Conservation (phyloP, 2,329 filamentous ascomycete genomes). For the Tolypocladium paradoxum region DNA sequence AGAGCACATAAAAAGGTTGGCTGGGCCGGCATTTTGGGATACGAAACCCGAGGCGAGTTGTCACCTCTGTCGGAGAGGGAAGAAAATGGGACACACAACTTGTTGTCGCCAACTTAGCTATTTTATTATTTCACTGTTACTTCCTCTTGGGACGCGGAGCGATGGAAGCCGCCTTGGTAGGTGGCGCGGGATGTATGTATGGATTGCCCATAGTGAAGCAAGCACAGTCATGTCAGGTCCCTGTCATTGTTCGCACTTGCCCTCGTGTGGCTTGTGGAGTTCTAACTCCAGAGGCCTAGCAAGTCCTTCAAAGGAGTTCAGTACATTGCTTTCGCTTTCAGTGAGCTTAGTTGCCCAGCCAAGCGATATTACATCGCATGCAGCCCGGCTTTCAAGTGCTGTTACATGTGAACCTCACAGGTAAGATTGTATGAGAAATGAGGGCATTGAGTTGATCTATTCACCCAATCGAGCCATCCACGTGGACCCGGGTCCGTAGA, state of each 20-base stretch:
- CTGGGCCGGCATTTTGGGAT: constrained; percentile 2
- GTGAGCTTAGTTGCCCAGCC: neutral
- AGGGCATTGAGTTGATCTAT: too few relatives aligned
- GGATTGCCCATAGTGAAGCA: constrained; percentile 18
- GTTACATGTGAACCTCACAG: too few relatives aligned
- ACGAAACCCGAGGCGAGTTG: neutral
- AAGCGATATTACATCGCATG: neutral
- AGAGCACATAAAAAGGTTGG: neutral
- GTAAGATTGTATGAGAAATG: too few relatives aligned
- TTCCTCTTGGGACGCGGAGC: constrained; percentile 10
- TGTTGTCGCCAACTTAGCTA: constrained; percentile 6
- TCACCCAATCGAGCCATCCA: too few relatives aligned
- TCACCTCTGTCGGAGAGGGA: neutral
- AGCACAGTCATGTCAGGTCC: constrained; percentile 11
- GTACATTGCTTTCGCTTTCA: neutral
- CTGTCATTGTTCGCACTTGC: neutral
- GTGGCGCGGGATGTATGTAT: constrained; percentile 17
- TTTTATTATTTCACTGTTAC: constrained; percentile 16
- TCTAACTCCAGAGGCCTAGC: neutral
- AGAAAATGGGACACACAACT: neutral
- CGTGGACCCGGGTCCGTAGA: too few relatives aligned
- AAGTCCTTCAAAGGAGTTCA: neutral
- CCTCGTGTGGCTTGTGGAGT: neutral
- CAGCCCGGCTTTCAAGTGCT: too few relatives aligned
- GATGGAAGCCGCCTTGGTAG: constrained; percentile 4